Evolutionary conservation across 179 eudicot species (phyloP).

Genomic region (Gypsophila paniculata): DNA sequence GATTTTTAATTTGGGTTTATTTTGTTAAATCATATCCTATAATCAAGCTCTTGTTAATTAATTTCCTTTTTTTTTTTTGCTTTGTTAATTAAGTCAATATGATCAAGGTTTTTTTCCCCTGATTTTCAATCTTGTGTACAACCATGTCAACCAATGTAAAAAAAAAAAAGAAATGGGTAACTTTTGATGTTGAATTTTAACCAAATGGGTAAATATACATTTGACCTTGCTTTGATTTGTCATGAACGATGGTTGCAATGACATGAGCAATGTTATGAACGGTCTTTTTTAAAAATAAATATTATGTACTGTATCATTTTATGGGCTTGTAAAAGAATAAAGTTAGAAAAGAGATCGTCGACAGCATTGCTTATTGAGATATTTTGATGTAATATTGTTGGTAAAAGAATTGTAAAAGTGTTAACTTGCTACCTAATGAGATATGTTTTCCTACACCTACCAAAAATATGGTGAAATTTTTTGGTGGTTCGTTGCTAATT

Average conservation of each 20-base stretch:
- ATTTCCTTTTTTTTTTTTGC: background rate
- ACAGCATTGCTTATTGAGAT: no score
- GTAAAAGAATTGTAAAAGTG: background rate
- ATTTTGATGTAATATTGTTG: background rate
- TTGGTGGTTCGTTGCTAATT: background rate
- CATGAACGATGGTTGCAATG: background rate
- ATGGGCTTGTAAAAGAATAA: no score
- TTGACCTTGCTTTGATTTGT: no score
- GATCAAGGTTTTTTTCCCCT: background rate
- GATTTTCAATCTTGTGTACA: conserved; percentile 18
- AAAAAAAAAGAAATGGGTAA: conserved; percentile 23
- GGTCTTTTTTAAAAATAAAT: no score
- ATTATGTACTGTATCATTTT: no score
- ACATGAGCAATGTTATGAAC: no score
- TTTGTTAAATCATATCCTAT: background rate
- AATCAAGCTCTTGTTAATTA: background rate
- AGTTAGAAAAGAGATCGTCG: no score
- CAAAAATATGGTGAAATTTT: background rate
- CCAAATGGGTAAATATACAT: no score
- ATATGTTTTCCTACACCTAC: background rate
- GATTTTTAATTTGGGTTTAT: background rate
- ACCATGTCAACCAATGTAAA: conserved; percentile 20
- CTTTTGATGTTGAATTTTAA: conserved; percentile 24
- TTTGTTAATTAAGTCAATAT: background rate
- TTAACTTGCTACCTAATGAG: background rate